Conservation (phyloP, 2,329 filamentous ascomycete genomes). For the Elsinoe batatas region DNA sequence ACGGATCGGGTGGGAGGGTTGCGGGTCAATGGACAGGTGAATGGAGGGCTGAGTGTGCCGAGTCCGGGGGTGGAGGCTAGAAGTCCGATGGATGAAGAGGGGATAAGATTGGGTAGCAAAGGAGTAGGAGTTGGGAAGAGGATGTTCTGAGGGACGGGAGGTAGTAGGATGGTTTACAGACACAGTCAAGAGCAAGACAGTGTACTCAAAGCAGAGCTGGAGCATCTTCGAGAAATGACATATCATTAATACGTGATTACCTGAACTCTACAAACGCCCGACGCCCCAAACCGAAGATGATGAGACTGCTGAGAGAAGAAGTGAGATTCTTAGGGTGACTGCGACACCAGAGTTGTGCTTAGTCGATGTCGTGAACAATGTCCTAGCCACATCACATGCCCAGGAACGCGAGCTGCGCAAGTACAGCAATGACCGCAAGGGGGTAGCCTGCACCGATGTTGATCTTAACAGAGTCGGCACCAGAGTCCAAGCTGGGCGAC, state of each 20-base stretch:
- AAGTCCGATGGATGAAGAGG: constrained; percentile 4
- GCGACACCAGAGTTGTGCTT: too few relatives aligned
- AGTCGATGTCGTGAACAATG: too few relatives aligned
- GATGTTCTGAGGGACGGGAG: neutral
- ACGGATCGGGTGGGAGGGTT: neutral
- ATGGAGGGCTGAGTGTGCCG: constrained; percentile 5
- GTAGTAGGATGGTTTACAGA: neutral
- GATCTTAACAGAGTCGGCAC: constrained; percentile 3
- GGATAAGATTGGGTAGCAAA: constrained; percentile 1
- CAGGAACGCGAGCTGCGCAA: neutral
- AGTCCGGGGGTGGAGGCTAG: neutral
- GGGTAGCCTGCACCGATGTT: neutral
- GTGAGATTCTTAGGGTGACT: too few relatives aligned
- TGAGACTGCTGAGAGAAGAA: too few relatives aligned
- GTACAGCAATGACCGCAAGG: neutral
- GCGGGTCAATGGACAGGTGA: neutral
- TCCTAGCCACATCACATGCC: neutral
- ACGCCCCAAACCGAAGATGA: too few relatives aligned
- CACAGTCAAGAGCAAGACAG: neutral
- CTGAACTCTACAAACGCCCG: too few relatives aligned
- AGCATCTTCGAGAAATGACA: too few relatives aligned
- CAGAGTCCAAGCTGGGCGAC: neutral
- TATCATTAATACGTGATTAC: too few relatives aligned
- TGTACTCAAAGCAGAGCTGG: too few relatives aligned
- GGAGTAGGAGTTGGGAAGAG: constrained; percentile 5